A percentile compares a stretch with the other conserved stretches of the same genome.
Conservation (phyloP, 192 early-diverging fungal species). For the Haplosporangium gracile region DNA sequence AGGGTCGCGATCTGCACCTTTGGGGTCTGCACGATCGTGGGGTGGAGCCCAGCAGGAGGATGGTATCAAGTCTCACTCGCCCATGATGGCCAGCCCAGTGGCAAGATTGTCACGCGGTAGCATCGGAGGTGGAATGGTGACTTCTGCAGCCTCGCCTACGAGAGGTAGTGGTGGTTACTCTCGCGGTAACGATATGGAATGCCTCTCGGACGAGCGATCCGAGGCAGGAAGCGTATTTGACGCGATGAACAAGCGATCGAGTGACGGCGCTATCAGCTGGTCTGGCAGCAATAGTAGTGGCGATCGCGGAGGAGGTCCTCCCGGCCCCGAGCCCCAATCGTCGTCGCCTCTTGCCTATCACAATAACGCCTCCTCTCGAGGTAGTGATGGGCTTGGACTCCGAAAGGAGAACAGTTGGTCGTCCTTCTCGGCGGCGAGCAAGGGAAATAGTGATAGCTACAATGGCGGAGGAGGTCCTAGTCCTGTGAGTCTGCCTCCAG, state of each 20-base stretch:
- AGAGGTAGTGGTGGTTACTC: neutral
- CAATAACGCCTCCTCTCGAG: neutral
- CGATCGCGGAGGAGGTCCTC: conserved; percentile 2
- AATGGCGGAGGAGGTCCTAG: neutral
- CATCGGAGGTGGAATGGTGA: conserved; percentile 15
- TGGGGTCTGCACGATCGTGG: conserved; percentile 7
- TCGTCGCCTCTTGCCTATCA: neutral
- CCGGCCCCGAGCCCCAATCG: neutral
- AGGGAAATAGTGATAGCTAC: neutral
- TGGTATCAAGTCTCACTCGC: neutral
- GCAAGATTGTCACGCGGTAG: neutral
- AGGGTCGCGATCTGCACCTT: conserved; percentile 9
- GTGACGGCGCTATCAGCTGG: conserved; percentile 30
- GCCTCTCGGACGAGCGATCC: conserved; percentile 22
- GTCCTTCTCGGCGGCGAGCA: conserved; percentile 1
- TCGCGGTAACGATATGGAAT: conserved; percentile 19
- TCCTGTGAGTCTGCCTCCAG: conserved; percentile 10
- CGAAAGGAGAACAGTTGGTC: conserved; percentile 36
- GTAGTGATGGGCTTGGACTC: neutral
- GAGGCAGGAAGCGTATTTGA: conserved; percentile 4
- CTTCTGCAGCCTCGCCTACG: neutral
- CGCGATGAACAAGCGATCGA: conserved; percentile 17
- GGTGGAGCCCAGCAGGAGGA: conserved; percentile 9
- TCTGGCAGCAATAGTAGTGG: neutral
- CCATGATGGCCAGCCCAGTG: neutral